Percentiles rank a stretch among this genome's conserved stretches.
phyloP scores from a whole-genome alignment of 371 early-diverging fungal genomes.

The Entomophthora muscae region DNA sequence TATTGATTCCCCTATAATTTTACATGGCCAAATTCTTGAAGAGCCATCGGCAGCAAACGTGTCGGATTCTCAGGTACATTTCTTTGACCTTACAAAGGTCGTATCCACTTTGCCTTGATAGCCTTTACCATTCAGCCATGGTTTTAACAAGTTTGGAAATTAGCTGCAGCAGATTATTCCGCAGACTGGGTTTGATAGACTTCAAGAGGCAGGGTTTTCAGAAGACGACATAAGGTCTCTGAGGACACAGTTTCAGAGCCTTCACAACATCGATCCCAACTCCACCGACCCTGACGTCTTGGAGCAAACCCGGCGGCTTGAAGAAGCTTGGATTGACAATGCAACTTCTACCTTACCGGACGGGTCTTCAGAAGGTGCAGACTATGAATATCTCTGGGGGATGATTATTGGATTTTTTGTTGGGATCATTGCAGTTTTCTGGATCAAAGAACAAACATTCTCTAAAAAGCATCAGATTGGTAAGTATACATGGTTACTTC shows the following conservation, averaged over 20 bases:
- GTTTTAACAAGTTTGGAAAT: background rate
- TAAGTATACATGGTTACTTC: no score
- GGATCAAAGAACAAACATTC: conserved; percentile 46
- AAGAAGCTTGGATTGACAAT: conserved; percentile 58
- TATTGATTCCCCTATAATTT: background rate
- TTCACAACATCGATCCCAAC: background rate
- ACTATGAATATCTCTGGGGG: conserved; percentile 42
- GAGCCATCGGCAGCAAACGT: background rate
- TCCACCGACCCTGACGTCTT: conserved; percentile 14
- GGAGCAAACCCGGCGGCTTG: conserved; percentile 26
- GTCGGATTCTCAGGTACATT: background rate
- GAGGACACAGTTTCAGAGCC: conserved; percentile 30
- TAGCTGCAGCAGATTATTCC: background rate
- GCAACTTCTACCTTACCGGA: conserved; percentile 32
- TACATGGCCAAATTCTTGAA: background rate
- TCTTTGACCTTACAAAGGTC: background rate
- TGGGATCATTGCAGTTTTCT: conserved; percentile 40
- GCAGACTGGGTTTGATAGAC: conserved; percentile 38
- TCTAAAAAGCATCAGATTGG: conserved; percentile 45
- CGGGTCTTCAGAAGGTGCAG: conserved; percentile 34
- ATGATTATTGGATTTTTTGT: conserved; percentile 45
- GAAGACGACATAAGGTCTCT: conserved; percentile 43
- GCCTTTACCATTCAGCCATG: background rate
- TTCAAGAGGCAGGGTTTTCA: conserved; percentile 48
- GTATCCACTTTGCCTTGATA: background rate